phyloP scores from a whole-genome alignment of 2,329 filamentous ascomycete species.

The Monosporascus sp. region DNA sequence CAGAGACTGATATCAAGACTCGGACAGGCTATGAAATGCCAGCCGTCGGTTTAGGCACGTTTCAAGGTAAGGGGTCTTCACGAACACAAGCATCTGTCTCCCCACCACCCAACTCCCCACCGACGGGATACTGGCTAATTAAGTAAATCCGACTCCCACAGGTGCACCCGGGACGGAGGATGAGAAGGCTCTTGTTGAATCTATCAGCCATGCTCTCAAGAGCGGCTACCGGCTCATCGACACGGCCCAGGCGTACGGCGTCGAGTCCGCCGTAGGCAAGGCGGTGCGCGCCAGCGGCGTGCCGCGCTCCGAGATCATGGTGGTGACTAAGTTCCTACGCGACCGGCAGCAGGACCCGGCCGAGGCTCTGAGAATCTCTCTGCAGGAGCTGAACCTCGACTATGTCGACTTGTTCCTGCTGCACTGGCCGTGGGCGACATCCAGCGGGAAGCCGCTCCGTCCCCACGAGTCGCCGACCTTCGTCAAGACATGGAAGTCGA shows the following conservation, averaged over 20 bases:
- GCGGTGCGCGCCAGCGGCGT: conserved; percentile 27
- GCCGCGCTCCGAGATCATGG: conserved; percentile 26
- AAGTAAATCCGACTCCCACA: background rate
- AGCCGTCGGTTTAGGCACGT: conserved; percentile 21
- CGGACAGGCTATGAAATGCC: conserved; percentile 8
- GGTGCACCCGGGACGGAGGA: conserved; percentile 7
- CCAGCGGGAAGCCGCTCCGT: conserved; percentile 54
- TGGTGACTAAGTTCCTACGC: conserved; percentile 23
- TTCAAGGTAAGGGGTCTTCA: conserved; percentile 14
- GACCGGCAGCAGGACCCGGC: conserved; percentile 11
- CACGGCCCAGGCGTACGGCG: conserved; percentile 22
- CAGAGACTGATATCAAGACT: background rate
- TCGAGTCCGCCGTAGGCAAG: conserved; percentile 25
- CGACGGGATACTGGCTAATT: no score
- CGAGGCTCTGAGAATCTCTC: conserved; percentile 40
- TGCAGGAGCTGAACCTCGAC: conserved; percentile 41
- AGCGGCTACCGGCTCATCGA: conserved; percentile 27
- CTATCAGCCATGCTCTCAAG: conserved; percentile 14
- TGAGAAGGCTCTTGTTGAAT: conserved; percentile 19
- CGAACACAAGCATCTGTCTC: background rate
- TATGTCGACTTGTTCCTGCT: conserved; percentile 50
- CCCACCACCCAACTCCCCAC: no score
- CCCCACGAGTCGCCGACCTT: conserved; percentile 54
- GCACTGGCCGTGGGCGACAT: conserved; percentile 46
- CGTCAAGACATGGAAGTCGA: conserved; percentile 21